Base-by-base conservation (phyloP, 2,329 filamentous ascomycete species). In the Fusarium oligoseptatum region DNA sequence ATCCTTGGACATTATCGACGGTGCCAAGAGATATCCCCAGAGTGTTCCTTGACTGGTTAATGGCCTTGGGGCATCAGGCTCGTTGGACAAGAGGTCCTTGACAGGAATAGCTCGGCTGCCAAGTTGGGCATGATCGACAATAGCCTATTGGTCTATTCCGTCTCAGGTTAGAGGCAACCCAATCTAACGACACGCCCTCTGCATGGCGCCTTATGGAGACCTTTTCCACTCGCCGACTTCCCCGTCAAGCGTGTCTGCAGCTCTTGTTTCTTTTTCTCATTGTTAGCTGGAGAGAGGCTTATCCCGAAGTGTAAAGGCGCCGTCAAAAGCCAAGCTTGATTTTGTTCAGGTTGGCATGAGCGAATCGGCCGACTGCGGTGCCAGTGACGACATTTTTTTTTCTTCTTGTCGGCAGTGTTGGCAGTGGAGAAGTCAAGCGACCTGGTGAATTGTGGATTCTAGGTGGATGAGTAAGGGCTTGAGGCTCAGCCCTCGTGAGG, bases 11-110 rank as follows among this genome's bases (percentile, higher is more conserved):
- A 61, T 71, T 67, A 67, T 73, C 73, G 55, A 73, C 52, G 43
- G 45, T 64, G 77, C 77, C 77, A 78, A 78, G 77, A 79, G 76
- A 78, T 78, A 78, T 78, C 76, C 77, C 77, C 77, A 77, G 77
- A 78, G 45, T 43, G 27, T 67, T 60, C 60, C 64, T 61, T 52
- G 41, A 36, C 27, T n/a, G 48, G 48, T 64, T 63, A 55, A 69
- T 72, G 68, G 55, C 20, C 64, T 67, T 67, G 64, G 72, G 67
- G 55, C 56, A 70, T 64, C 69, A 75, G 72, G 68, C 64, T 37
- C 64, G 61, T 60, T 45, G 68, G 71, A 63, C 68, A 63, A 66
- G 65, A 67, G 67, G 52, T 58, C 70, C 57, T 60, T 65, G 71
- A 70, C 70, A 64, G 71, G 71, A 75, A 69, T 74, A 76, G 72